A percentile compares a stretch with the other conserved stretches of the same genome.
Conservation (phyloP, 73 alveolate genomes). For the Tetrahymena thermophila region DNA sequence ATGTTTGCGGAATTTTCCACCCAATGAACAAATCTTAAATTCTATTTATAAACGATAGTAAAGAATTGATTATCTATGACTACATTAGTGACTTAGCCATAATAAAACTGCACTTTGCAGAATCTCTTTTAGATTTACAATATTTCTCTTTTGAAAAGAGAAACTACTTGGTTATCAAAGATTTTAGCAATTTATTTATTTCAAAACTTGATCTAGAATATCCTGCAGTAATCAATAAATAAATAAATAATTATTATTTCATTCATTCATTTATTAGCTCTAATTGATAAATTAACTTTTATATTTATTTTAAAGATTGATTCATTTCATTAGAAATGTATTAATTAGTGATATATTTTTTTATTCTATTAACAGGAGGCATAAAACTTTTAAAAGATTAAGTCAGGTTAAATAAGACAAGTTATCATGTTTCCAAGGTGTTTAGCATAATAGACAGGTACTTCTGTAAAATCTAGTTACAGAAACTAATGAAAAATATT, state of each 20-base stretch:
- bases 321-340: no score
- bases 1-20: background rate
- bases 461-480: background rate
- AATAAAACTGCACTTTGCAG: background rate
- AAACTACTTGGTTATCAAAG: background rate
- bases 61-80: background rate
- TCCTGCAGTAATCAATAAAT: background rate
- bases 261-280: background rate
- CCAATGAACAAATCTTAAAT: background rate
- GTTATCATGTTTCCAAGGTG: background rate
- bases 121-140: background rate
- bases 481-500: background rate
- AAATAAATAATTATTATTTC: background rate
- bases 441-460: background rate
- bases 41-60: background rate
- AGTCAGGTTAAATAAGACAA: background rate
- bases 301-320: no score
- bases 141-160: background rate
- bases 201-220: background rate
- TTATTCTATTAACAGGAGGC: background rate
- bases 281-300: no score
- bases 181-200: background rate
- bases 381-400: background rate
- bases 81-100: background rate
- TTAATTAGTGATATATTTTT: no score